Evolutionary conservation across 306 rosid species (phyloP).

Genomic region (Macrotyloma uniflorum): DNA sequence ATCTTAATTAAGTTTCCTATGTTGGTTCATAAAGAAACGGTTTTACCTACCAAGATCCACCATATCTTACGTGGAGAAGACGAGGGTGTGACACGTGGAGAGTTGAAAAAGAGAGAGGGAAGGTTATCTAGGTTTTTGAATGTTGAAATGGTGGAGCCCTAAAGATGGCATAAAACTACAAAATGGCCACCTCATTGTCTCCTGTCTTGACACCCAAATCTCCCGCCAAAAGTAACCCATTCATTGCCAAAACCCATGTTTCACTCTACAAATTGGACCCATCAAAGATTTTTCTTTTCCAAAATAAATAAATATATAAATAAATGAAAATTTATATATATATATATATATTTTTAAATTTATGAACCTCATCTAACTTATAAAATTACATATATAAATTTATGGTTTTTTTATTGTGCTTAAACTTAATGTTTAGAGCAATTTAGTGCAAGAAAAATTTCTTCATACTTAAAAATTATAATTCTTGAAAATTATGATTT

Average conservation of each 20-base stretch:
- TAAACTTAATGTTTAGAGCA: too few relatives aligned
- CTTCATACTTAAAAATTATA: too few relatives aligned
- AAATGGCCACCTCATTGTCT: conserved; percentile 45
- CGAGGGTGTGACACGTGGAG: conserved; percentile 44
- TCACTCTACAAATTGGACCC: conserved; percentile 19
- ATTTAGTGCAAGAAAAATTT: too few relatives aligned
- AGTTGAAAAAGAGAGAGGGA: background rate
- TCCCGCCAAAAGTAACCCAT: conserved; percentile 63
- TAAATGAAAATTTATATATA: too few relatives aligned
- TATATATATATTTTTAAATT: too few relatives aligned
- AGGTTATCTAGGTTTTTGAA: conserved; percentile 52
- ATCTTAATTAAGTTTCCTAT: conserved; percentile 37
- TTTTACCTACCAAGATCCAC: conserved; percentile 55
- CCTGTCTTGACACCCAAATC: conserved; percentile 60
- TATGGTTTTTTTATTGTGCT: too few relatives aligned
- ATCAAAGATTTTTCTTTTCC: background rate
- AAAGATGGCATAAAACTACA: conserved; percentile 36
- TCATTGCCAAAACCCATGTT: conserved; percentile 34
- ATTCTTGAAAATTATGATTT: too few relatives aligned
- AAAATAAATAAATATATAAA: conserved; percentile 19
- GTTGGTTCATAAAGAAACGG: conserved; percentile 48
- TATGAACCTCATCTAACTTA: too few relatives aligned
- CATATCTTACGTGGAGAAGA: conserved; percentile 53
- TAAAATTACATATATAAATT: too few relatives aligned
- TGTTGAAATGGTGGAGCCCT: conserved; percentile 63